Base-by-base conservation (phyloP, 1,284 basidiomycete species). In the Volvariella surrecta region DNA sequence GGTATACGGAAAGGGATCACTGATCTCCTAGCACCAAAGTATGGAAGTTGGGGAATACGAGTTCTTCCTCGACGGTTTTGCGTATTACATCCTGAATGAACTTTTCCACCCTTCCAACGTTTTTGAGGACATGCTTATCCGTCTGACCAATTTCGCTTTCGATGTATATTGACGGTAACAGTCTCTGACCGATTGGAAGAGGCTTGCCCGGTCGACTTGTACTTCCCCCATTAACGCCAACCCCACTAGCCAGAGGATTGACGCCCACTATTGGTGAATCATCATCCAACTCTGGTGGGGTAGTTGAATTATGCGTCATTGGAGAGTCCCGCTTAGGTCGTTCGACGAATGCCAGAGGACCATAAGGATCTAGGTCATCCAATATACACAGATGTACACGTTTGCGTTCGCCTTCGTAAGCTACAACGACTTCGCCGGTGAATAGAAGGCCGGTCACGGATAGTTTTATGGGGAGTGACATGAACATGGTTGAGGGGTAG, bases 141-240 rank as follows among this genome's bases (percentile, higher is more conserved):
- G 85, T 71, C 68, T 97, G 90, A 1, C 96, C 96, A 42, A 99
- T 95, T 65, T 96, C 91, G 57, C 86, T 91, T 63, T 99, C 95
- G 58, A 99, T 93, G 52, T 84, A 78, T 45, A 98, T 85, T n/a
- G 80, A 78, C 0, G 90, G 90, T n/a, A 99, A 66, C 20, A 99
- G 66, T 18, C 89, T 75, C 54, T 89, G 80, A 0, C 93, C 95
- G 2, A 89, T 71, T 0, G 89, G 82, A 13, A 84, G 61, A 21
- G 76, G 77, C 54, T 87, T 86, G 7, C 68, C 61, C 13, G 60
- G 61, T n/a, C 64, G 61, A 47, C 50, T 61, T 24, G 58, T 57
- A 28, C 24, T 28, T 32, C 40, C 39, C 30, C 37, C 44, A 39
- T 39, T 52, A 44, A 45, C 57, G 24, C 24, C 11, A 28, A n/a